phyloP scores from a whole-genome alignment of 805 yeast genomes.

The Lipomyces kockii region DNA sequence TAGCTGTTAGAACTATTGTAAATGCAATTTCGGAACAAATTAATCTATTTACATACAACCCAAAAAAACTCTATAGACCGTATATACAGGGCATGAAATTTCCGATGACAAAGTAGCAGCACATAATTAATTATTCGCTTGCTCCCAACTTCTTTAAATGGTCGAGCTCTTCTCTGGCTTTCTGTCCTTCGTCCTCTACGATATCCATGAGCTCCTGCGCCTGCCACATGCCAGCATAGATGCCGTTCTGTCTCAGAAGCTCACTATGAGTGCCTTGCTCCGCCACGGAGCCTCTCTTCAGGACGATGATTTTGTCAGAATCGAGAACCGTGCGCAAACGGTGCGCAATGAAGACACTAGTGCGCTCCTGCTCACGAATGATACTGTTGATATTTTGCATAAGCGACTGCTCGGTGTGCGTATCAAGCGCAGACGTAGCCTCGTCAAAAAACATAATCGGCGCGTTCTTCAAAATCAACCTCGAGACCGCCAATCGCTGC shows the following conservation, averaged over 20 bases:
- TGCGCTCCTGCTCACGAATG: constrained; percentile 61
- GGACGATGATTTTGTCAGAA: constrained; percentile 86
- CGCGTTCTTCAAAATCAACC: constrained; percentile 82
- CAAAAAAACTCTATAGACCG: background rate
- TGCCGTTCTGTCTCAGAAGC: constrained; percentile 60
- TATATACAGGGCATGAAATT: background rate
- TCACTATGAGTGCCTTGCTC: constrained; percentile 86
- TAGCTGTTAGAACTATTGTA: background rate
- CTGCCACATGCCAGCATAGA: constrained; percentile 85
- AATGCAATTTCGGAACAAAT: background rate
- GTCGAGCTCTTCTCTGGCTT: constrained; percentile 24
- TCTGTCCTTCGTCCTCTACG: constrained; percentile 30
- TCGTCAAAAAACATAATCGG: constrained; percentile 95
- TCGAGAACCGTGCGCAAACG: constrained; percentile 92
- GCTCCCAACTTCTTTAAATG: constrained; percentile 20
- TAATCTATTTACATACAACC: background rate
- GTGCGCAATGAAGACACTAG: constrained; percentile 92
- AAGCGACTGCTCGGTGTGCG: constrained; percentile 90
- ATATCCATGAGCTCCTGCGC: constrained; percentile 58
- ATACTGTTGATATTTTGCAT: constrained; percentile 72
- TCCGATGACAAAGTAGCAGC: background rate
- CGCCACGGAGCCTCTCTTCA: constrained; percentile 73
- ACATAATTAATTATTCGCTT: background rate
- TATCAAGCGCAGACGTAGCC: constrained; percentile 94
- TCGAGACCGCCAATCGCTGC: constrained; percentile 90